Conservation (phyloP, 2,329 filamentous ascomycete species). For the Pseudocercospora fuligena region DNA sequence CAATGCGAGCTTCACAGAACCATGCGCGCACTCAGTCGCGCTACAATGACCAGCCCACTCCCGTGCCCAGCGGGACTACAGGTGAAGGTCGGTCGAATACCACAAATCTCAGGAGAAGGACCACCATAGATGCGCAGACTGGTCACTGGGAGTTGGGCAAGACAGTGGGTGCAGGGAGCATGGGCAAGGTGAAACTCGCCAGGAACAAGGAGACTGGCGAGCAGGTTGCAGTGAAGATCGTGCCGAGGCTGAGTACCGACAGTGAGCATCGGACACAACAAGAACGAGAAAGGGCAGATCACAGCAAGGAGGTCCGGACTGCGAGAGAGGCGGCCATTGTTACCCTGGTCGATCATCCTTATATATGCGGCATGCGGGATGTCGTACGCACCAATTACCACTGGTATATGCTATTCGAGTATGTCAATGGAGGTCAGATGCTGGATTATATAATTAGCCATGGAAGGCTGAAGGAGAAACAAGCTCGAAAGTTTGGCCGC, state of each 20-base stretch:
- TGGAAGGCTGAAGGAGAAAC: slow-evolving; percentile 95
- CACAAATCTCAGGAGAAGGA: slow-evolving; percentile 61
- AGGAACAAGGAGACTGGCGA: slow-evolving; percentile 88
- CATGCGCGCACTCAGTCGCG: slow-evolving; percentile 46
- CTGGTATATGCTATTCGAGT: slow-evolving; percentile 99
- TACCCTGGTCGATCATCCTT: slow-evolving; percentile 89
- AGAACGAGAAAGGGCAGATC: slow-evolving; percentile 87
- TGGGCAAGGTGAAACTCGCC: slow-evolving; percentile 98
- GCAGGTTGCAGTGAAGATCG: slow-evolving; percentile 97
- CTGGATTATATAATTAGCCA: slow-evolving; percentile 99
- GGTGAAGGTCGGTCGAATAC: slow-evolving; percentile 29
- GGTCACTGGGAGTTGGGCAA: slow-evolving; percentile 96
- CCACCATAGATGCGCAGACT: slow-evolving; percentile 81
- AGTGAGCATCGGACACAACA: slow-evolving; percentile 70
- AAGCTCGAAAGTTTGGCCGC: slow-evolving; percentile 94
- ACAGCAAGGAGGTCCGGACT: slow-evolving; percentile 94
- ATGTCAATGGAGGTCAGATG: slow-evolving; percentile 99
- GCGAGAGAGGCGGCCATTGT: slow-evolving; percentile 96
- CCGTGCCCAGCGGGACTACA: slow-evolving; percentile 35
- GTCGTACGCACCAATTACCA: slow-evolving; percentile 95
- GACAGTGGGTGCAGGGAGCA: slow-evolving; percentile 95
- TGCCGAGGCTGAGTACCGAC: slow-evolving; percentile 86
- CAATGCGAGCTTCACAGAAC: slow-evolving; percentile 51
- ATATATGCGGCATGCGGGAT: slow-evolving; percentile 94
- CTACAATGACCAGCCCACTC: slow-evolving; percentile 49